Base-by-base conservation (phyloP, 2,329 filamentous ascomycete species). In the Cladosporium cucumerinum region DNA sequence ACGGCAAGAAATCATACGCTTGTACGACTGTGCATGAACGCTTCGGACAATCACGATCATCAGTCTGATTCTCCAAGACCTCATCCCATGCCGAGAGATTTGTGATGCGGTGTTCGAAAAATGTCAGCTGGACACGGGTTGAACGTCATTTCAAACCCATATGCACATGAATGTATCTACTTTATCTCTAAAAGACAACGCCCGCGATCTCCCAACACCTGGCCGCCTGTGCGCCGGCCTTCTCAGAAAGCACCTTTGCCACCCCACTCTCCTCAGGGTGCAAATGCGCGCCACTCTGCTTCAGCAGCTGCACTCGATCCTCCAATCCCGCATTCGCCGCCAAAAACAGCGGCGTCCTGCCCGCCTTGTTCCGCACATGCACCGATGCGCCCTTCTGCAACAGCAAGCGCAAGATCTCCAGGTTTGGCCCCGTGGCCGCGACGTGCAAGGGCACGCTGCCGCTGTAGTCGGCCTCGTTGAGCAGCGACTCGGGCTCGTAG, bases 401-500 rank as follows among this genome's bases (percentile, higher is more conserved):
- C 57, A 87, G 82, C 73, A 83, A 82, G 63, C 82, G 81, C 46
- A 87, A 77, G 30, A 87, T 84, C 3, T 82, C 78, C 55, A 85
- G 73, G 54, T 84, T 82, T 2, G 84, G 83, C 21, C 82, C 82
- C 4, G 82, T 84, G 5, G 85, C 84, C 57, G 85, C 85, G 55
- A 87, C 79, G 70, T 87, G 85, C 71, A 81, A 71, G 46, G 79
- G 79, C 43, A 91, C 94, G 78, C 94, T 95, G 55, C 91, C 91
- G 23, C 89, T 90, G 74, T 94, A 94, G 78, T 95, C 91, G 32
- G 86, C 85, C 68, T 88, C 87, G 72, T 91, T 91, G 52, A 95
- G 82, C 23, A 95, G 82, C 78, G 85, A 86, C 65, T 84, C 80
- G 67, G 87, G 84, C 72, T 91, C 88, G 51, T 84, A 84, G 43